phyloP scores from a whole-genome alignment of 78 protist genomes.

The Polysphondylium violaceum region DNA sequence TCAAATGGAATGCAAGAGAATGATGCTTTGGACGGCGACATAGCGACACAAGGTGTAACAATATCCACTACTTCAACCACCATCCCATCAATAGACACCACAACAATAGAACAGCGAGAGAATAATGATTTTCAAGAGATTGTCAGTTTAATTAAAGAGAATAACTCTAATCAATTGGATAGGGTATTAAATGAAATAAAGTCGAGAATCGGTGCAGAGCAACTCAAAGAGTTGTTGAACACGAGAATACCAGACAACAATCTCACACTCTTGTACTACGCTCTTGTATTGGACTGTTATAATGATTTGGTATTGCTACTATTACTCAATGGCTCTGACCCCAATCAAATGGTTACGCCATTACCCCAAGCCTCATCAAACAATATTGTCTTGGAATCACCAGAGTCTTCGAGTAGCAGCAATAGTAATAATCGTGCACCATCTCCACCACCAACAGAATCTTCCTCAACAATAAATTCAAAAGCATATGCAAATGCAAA shows the following conservation, averaged over 20 bases:
- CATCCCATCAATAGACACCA: too few species aligned
- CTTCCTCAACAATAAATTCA: background rate
- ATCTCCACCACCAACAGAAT: background rate
- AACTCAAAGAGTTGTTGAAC: background rate
- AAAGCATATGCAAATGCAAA: background rate
- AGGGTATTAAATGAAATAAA: background rate
- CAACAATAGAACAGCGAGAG: too few species aligned
- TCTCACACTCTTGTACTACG: constrained; percentile 7
- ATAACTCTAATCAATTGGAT: constrained; percentile 1
- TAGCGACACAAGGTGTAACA: too few species aligned
- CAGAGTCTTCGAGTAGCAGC: background rate
- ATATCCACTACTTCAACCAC: too few species aligned
- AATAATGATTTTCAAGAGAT: constrained; percentile 5
- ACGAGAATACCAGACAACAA: background rate
- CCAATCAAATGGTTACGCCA: background rate
- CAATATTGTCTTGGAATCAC: too few species aligned
- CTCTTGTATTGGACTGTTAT: constrained; percentile 1
- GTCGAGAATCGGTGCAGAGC: background rate
- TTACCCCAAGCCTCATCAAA: too few species aligned
- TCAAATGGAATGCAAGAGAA: too few species aligned
- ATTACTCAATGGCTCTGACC: background rate
- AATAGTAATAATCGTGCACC: background rate
- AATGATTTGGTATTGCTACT: constrained; percentile 14
- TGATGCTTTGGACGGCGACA: too few species aligned
- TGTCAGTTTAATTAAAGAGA: background rate